Evolutionary conservation across 1,284 basidiomycete genomes (phyloP), one percentile per base, ranked within the genome.

Genomic region (Lentinus polychrous): DNA sequence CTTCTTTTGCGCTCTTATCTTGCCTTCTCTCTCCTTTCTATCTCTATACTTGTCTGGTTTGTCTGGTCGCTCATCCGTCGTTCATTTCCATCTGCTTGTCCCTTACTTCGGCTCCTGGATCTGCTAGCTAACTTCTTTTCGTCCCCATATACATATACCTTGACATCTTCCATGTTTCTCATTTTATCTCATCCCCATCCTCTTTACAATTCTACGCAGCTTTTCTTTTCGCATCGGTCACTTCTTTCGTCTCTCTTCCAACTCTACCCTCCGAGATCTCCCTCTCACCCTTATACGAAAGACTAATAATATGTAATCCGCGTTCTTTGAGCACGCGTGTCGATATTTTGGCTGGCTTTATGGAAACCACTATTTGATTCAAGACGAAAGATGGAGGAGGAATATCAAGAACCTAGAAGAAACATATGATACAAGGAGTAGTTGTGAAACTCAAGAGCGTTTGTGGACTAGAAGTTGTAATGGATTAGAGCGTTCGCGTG

Each of bases 1-100:
- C 8, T 18, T 38, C 37, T 38, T 38, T 40, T 40, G 20, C 39
- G 5, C 20, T 5, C 18, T 40, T 23, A 8, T 40, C n/a, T 23
- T 18, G 20, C 39, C 47, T 53, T 54, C 50, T 57, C 53, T 49
- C 54, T 54, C 50, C 5, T 20, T 18, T 7, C 39, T 40, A 8
- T 40, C 39, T 40, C 17, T 40, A 8, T 20, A 22, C 47, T 40
- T 49, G 44, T 32, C 45, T 48, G 47, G n/a, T n/a, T n/a, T n/a
- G n/a, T n/a, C n/a, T n/a, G n/a, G n/a, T n/a, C n/a, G n/a, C n/a
- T n/a, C n/a, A 12, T 20, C 18, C 15, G 43, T 27, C 27, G 27
- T 27, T 27, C 27, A 27, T 27, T 27, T 27, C n/a, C 27, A 10
- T 27, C 10, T 27, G 27, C 27, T 27, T 27, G 27, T 27, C 10